Conservation (phyloP, 2,329 filamentous ascomycete genomes). For the Chrysoporthe cubensis region DNA sequence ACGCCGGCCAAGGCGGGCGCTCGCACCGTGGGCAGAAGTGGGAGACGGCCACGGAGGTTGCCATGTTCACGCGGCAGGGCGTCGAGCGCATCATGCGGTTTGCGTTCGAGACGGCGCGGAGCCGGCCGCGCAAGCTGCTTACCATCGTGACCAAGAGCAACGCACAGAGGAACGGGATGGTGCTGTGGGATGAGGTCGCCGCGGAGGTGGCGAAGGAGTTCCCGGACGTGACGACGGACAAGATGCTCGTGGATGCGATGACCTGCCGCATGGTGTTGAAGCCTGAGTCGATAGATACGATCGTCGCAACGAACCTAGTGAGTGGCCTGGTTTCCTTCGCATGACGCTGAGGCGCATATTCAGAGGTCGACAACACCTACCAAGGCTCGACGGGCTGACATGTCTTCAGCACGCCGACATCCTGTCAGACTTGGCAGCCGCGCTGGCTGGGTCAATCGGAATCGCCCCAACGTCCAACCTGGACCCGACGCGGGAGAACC, state of each 20-base stretch:
- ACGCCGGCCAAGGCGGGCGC: slow-evolving; percentile 64
- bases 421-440: slow-evolving; percentile 68
- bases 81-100: slow-evolving; percentile 66
- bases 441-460: slow-evolving; percentile 69
- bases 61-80: slow-evolving; percentile 64
- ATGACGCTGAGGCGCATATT: too few relatives aligned
- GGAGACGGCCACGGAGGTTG: slow-evolving; percentile 64
- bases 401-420: slow-evolving; percentile 55
- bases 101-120: slow-evolving; percentile 59
- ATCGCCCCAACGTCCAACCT: slow-evolving; percentile 70
- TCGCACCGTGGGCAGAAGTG: slow-evolving; percentile 60
- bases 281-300: slow-evolving; percentile 61
- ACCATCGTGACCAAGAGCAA: slow-evolving; percentile 70
- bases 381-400: slow-evolving; percentile 1
- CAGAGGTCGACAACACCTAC: too few relatives aligned
- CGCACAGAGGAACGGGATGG: slow-evolving; percentile 68
- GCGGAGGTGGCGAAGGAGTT: slow-evolving; percentile 59
- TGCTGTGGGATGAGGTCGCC: slow-evolving; percentile 68
- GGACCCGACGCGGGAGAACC: slow-evolving; percentile 57
- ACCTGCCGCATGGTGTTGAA: slow-evolving; percentile 59
- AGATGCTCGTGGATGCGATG: slow-evolving; percentile 65
- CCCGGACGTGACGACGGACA: slow-evolving; percentile 62
- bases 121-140: slow-evolving; percentile 59
- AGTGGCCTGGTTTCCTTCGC: background rate
- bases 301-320: slow-evolving; percentile 65